Conservation (phyloP, 2,329 filamentous ascomycete genomes). For the Shiraia sp. region DNA sequence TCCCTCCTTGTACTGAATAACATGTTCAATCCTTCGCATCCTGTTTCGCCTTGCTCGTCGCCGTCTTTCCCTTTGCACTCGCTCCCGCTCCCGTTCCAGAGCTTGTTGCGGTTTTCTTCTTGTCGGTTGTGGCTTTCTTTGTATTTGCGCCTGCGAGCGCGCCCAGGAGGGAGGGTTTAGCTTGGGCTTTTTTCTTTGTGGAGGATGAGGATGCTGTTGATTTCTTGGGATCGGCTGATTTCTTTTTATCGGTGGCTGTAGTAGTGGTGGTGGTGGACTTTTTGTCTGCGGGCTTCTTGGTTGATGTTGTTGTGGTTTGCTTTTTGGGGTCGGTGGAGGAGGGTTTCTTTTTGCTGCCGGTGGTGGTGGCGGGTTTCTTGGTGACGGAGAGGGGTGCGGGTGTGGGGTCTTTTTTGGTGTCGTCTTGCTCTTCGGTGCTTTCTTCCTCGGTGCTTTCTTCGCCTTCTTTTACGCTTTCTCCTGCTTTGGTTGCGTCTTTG, state of each 20-base stretch:
- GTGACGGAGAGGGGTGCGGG: no score
- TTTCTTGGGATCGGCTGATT: conserved; percentile 1
- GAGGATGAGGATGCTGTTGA: neutral
- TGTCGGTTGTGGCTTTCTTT: no score
- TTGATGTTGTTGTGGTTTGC: neutral
- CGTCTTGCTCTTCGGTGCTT: conserved; percentile 1
- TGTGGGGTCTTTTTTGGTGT: neutral
- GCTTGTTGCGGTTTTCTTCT: no score
- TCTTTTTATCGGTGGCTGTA: neutral
- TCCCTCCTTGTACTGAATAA: neutral
- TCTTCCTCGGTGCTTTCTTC: conserved; percentile 5
- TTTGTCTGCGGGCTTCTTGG: no score
- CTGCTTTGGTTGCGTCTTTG: conserved; percentile 28
- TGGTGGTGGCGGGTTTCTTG: neutral
- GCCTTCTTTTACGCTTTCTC: conserved; percentile 41
- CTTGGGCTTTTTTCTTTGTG: neutral
- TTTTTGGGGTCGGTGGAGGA: neutral
- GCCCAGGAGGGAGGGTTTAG: no score
- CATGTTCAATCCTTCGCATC: conserved; percentile 43
- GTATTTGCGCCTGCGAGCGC: no score
- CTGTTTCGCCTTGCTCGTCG: conserved; percentile 16
- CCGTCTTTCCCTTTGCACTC: conserved; percentile 14
- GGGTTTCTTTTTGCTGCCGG: neutral
- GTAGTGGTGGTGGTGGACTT: neutral
- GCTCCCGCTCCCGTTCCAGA: no score